These are phyloP conservation scores for Solanum acaule DNA, from an alignment of 257 asterid genomes.

Conservation along the genomic window DNA sequence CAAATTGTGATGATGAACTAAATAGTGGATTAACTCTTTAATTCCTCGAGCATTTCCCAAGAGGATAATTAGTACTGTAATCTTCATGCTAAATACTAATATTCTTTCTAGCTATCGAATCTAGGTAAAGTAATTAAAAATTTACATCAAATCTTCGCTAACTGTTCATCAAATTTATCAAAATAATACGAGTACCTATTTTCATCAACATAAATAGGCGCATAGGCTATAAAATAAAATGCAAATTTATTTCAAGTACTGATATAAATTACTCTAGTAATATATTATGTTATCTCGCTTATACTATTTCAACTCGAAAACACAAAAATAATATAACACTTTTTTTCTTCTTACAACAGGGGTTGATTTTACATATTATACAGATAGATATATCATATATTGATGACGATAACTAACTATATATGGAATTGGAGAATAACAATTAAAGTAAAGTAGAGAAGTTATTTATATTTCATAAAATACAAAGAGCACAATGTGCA, in stretches of 20 bases:
- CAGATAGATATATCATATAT: not conserved
- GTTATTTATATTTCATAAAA: not conserved
- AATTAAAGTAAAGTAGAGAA: not conserved
- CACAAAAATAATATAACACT: no score
- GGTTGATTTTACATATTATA: not conserved
- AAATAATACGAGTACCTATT: not conserved
- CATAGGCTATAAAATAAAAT: no score
- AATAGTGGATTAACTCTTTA: not conserved
- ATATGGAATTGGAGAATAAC: not conserved
- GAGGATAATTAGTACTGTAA: not conserved
- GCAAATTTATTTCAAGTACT: no score
- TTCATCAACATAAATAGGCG: not conserved
- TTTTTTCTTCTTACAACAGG: not conserved
- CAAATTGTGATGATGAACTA: not conserved
- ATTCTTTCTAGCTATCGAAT: not conserved
- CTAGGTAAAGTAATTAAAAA: not conserved
- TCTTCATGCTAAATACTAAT: not conserved
- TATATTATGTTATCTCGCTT: no score
- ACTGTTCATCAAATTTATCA: not conserved
- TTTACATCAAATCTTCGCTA: not conserved
- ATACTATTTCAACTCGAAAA: not conserved
- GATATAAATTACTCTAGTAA: not conserved
- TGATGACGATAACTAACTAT: not conserved
- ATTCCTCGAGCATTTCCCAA: not conserved
- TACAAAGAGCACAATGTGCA: conserved; percentile 9